These are phyloP conservation scores for Thelephora aurantiotincta DNA, from an alignment of 768 basidiomycete genomes.

Conservation along the genomic window DNA sequence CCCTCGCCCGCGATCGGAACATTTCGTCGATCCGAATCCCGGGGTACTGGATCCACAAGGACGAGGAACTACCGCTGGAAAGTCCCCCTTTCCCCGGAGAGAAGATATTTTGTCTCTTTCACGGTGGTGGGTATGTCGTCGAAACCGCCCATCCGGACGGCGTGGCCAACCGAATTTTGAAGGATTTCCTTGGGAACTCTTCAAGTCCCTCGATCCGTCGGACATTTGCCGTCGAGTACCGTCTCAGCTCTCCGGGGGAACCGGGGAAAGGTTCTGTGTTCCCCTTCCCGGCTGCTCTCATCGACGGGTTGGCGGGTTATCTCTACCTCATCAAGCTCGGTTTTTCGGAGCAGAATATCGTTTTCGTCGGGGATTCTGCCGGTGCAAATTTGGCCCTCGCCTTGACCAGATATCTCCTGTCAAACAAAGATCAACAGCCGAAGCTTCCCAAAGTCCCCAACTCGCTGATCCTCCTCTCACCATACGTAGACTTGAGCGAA, in stretches of 20 bases:
- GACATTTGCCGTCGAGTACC: constrained; percentile 31
- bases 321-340: too few species aligned
- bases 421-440: constrained; percentile 18
- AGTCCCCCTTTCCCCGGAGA: too few species aligned
- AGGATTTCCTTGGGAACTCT: too few species aligned
- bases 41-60: constrained; percentile 30
- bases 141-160: too few species aligned
- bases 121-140: too few species aligned
- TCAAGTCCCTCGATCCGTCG: constrained; percentile 14
- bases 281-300: constrained; percentile 38
- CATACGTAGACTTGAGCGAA: neutral
- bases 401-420: constrained; percentile 26
- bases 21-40: constrained; percentile 17
- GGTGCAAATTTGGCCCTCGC: constrained; percentile 35
- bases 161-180: too few species aligned
- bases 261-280: too few species aligned
- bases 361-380: constrained; percentile 38
- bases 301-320: constrained; percentile 48
- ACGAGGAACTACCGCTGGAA: too few species aligned
- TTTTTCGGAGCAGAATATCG: constrained; percentile 25
- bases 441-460: constrained; percentile 22
- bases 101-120: too few species aligned
- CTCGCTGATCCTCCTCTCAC: constrained; percentile 20
- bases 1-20: constrained; percentile 15
- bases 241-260: too few species aligned